Conservation (phyloP, 2,329 filamentous ascomycete species). For the Cadophora malorum region DNA sequence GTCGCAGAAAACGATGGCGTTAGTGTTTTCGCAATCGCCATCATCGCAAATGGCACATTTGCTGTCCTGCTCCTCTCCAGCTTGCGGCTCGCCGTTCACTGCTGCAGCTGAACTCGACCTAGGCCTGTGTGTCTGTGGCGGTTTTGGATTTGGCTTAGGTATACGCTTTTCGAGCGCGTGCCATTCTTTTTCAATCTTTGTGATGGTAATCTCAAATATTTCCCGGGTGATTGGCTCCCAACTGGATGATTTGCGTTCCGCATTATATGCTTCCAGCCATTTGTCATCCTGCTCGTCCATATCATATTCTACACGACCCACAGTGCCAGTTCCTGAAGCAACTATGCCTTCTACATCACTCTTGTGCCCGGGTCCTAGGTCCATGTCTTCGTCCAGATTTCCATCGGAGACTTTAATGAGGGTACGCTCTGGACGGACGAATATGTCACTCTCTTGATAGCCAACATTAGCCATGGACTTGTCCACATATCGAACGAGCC, state of each 20-base stretch:
- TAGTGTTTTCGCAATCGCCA: slow-evolving; percentile 99
- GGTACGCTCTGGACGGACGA: slow-evolving; percentile 75
- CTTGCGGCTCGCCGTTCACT: slow-evolving; percentile 89
- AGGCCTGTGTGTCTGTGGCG: slow-evolving; percentile 90
- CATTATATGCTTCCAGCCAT: slow-evolving; percentile 89
- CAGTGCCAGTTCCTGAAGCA: slow-evolving; percentile 54
- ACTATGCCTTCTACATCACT: slow-evolving; percentile 64
- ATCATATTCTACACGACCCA: slow-evolving; percentile 94
- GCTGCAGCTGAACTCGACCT: slow-evolving; percentile 93
- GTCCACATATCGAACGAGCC: slow-evolving; percentile 90
- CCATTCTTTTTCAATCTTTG: slow-evolving; percentile 99
- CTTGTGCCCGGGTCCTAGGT: slow-evolving; percentile 53
- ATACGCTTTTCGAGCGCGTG: slow-evolving; percentile 95
- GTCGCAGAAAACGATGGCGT: slow-evolving; percentile 98
- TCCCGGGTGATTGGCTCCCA: slow-evolving; percentile 88
- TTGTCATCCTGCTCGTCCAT: slow-evolving; percentile 99
- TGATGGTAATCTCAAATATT: slow-evolving; percentile 97
- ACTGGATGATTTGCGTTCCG: slow-evolving; percentile 73
- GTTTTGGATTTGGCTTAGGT: slow-evolving; percentile 95
- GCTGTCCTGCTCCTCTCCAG: slow-evolving; percentile 92
- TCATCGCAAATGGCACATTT: slow-evolving; percentile 99
- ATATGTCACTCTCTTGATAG: slow-evolving; percentile 94
- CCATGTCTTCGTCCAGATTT: slow-evolving; percentile 64
- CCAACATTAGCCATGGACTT: slow-evolving; percentile 95
- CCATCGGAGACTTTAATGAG: slow-evolving; percentile 69